phyloP scores from a whole-genome alignment of 345 rosid genomes.

The Noccaea caerulescens region DNA sequence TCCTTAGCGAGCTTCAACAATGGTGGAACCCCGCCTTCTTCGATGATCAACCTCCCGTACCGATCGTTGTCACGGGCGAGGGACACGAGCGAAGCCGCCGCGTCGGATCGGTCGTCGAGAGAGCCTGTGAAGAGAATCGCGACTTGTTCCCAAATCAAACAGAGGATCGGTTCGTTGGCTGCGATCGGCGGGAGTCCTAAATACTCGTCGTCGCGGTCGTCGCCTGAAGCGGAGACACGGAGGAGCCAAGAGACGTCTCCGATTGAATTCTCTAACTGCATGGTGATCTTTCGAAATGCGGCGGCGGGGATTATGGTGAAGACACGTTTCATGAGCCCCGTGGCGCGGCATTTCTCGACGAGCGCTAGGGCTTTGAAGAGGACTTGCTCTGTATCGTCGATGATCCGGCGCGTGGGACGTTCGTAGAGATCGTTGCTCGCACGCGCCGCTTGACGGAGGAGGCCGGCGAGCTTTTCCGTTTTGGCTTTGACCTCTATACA shows the following conservation, averaged over 20 bases:
- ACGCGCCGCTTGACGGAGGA: constrained; percentile 80
- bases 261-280: constrained; percentile 77
- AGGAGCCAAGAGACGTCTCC: constrained; percentile 85
- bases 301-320: constrained; percentile 85
- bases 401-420: constrained; percentile 77
- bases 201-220: constrained; percentile 68
- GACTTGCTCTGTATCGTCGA: constrained; percentile 75
- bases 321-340: constrained; percentile 66
- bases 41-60: constrained; percentile 73
- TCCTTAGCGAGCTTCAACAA: constrained; percentile 76
- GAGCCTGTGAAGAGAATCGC: constrained; percentile 73
- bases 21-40: constrained; percentile 89
- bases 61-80: constrained; percentile 81
- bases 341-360: constrained; percentile 68
- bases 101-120: constrained; percentile 65
- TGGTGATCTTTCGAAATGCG: constrained; percentile 64
- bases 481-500: constrained; percentile 71
- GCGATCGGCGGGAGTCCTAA: constrained; percentile 86
- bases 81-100: constrained; percentile 77
- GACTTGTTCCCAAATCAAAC: constrained; percentile 88
- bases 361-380: constrained; percentile 69
- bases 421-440: constrained; percentile 74
- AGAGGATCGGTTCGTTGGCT: constrained; percentile 78
- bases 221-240: constrained; percentile 62
- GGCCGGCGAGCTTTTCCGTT: constrained; percentile 68